phyloP scores from a whole-genome alignment of 192 early-diverging fungal genomes.

The Entrophospora sp. region DNA sequence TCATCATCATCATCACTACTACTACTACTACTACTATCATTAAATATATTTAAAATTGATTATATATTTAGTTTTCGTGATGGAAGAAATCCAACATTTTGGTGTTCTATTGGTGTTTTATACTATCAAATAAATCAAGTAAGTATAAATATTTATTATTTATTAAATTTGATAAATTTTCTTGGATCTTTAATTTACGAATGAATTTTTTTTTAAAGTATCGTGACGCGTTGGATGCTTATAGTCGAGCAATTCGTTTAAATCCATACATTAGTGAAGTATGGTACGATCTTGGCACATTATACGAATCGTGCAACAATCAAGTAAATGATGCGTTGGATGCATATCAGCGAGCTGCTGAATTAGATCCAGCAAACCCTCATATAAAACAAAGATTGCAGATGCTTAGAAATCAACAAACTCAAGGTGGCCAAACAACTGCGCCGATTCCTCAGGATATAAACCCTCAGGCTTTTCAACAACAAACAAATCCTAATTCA shows the following conservation, averaged over 20 bases:
- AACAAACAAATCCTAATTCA: not conserved
- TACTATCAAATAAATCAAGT: conserved; percentile 94
- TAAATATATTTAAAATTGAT: too few relatives aligned
- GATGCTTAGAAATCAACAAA: conserved; percentile 24
- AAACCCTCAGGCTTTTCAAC: conserved; percentile 19
- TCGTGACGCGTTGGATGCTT: conserved; percentile 94
- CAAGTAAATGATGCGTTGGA: conserved; percentile 95
- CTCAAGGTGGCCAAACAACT: conserved; percentile 20
- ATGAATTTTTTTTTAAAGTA: conserved; percentile 46
- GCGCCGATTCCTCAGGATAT: conserved; percentile 20
- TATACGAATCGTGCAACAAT: conserved; percentile 97
- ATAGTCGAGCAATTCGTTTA: conserved; percentile 86
- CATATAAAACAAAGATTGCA: conserved; percentile 76
- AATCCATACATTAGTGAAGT: conserved; percentile 94
- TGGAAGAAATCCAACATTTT: conserved; percentile 89
- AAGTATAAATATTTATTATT: not conserved
- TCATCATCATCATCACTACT: too few relatives aligned
- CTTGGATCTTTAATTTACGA: too few relatives aligned
- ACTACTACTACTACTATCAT: too few relatives aligned
- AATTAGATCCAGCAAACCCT: conserved; percentile 83
- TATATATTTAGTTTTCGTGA: conserved; percentile 56
- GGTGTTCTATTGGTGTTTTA: conserved; percentile 97
- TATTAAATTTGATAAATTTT: not conserved
- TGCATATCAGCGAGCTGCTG: conserved; percentile 87
- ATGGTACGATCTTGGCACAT: conserved; percentile 93